phyloP scores from a whole-genome alignment of 345 rosid species.

The Sapria himalayana region DNA sequence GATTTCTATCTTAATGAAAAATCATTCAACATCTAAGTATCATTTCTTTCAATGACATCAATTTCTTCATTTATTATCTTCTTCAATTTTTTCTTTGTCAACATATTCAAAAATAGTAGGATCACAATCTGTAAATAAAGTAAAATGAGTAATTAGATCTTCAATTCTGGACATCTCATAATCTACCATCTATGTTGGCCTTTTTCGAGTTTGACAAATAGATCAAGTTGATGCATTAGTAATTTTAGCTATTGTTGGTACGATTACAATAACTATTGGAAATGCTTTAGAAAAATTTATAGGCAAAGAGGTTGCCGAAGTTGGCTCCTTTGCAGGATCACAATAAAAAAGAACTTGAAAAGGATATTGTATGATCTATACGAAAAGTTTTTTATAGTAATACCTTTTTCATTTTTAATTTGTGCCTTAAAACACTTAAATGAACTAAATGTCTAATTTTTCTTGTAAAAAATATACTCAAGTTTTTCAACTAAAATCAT shows the following conservation, averaged over 20 bases:
- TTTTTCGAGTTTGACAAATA: not conserved
- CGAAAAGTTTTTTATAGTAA: not conserved
- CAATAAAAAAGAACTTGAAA: no score
- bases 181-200: not conserved
- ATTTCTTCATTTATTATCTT: not conserved
- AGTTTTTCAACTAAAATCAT: no score
- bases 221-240: not conserved
- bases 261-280: not conserved
- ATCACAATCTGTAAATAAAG: slow-evolving; percentile 1
- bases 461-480: no score
- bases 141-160: not conserved
- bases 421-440: not conserved
- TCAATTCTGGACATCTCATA: not conserved
- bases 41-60: not conserved
- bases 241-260: not conserved
- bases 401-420: not conserved
- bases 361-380: not conserved
- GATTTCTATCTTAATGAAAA: not conserved
- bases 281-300: not conserved
- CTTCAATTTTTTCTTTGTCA: not conserved
- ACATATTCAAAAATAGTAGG: not conserved
- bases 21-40: not conserved
- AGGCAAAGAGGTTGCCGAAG: not conserved
- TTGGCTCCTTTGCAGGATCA: not conserved
- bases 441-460: not conserved